Evolutionary conservation across 169 alveolate species (phyloP).

Genomic region (Eimeria necatrix): DNA sequence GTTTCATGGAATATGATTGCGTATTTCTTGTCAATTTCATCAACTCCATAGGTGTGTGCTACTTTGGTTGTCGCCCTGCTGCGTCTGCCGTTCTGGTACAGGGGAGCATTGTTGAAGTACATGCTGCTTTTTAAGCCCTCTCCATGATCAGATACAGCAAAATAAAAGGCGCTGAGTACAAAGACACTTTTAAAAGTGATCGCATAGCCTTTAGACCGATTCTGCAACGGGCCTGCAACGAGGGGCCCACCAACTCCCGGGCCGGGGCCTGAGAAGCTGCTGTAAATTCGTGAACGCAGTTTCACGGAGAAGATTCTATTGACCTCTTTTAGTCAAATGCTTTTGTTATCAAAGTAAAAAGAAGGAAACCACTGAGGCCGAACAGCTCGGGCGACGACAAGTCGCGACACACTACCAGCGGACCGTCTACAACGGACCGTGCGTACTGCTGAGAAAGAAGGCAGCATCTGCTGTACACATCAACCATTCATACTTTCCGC

Average conservation of each 20-base stretch:
- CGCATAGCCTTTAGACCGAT: constrained; percentile 3
- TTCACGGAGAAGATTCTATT: neutral
- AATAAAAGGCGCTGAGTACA: neutral
- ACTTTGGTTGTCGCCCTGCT: constrained; percentile 1
- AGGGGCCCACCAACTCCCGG: constrained; percentile 52
- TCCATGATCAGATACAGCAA: neutral
- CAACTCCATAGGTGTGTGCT: neutral
- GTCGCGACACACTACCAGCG: neutral
- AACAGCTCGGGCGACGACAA: neutral
- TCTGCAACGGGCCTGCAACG: constrained; percentile 40
- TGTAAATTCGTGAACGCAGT: neutral
- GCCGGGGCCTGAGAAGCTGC: neutral
- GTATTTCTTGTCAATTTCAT: neutral
- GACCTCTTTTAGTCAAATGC: neutral
- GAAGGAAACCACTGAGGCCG: neutral
- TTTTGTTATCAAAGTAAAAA: neutral
- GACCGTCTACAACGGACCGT: constrained; percentile 31
- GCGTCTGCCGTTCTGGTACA: neutral
- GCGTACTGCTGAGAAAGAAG: neutral
- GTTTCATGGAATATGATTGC: neutral
- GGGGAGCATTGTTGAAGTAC: constrained; percentile 6
- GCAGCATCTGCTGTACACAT: neutral
- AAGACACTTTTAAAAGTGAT: neutral
- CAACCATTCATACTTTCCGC: too few relatives aligned
- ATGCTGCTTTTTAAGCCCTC: constrained; percentile 24